Evolutionary conservation across 2,329 filamentous ascomycete genomes (phyloP), one percentile per base, ranked within the genome.

Genomic region (Scedosporium minutisporum): DNA sequence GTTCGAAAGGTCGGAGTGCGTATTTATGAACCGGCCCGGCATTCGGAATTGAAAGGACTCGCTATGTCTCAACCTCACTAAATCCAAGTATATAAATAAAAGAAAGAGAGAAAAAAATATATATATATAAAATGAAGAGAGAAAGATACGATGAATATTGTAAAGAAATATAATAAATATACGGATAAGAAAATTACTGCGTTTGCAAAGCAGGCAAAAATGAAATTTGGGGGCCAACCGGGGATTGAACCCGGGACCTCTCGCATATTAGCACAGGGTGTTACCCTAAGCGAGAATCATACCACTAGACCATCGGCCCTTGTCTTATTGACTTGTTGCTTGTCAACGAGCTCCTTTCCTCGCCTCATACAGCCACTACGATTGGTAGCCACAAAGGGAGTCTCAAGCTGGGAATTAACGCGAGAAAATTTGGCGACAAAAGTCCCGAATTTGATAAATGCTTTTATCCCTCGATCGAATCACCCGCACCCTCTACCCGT

Each of bases 201-300:
- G 48, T 27, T 53, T 53, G 10, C 48, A 1, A 10, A 18, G 21
- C 1, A 21, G 1, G 18, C 21, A 53, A 53, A 53, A 21, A 9
- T 21, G 23, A 53, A 23, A 12, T 53, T 33, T 14, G 57, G 57
- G 33, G 57, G 57, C 18, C 27, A 59, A 41, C 27, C 57, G 33
- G 57, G 18, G 57, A 42, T 59, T 41, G 57, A 59, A 23, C 57
- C 27, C 27, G 57, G 55, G 29, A 33, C 25, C 25, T 58, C 25
- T 38, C 55, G 55, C 29, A 58, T 18, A 16, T 38, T 9, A 58
- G 55, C 55, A 33, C 7, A 33, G 55, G 55, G 55, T 58, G 18
- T 58, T 41, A 72, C 83, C 83, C 84, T 86, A 86, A 86, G 84
- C 83, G 82, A 84, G 83, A 86, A 87, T 86, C 82, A 86, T 86